These are phyloP conservation scores for Hypoxylon lenormandii DNA, from an alignment of 495 filamentous ascomycete genomes.

Conservation along the genomic window DNA sequence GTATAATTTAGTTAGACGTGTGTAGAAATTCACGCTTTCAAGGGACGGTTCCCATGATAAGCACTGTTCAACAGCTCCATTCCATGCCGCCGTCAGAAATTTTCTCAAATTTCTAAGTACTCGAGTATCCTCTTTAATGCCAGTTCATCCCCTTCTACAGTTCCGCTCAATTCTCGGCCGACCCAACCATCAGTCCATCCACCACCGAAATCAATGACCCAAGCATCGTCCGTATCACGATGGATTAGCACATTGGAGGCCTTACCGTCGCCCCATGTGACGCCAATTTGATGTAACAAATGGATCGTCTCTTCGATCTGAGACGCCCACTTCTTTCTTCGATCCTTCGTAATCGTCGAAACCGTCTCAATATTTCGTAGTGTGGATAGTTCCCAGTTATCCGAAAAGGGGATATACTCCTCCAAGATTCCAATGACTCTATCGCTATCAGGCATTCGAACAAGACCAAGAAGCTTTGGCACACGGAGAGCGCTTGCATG, in stretches of 20 bases:
- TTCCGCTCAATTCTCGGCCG: slow-evolving; percentile 53
- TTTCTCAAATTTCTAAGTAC: slow-evolving; percentile 57
- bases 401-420: slow-evolving; percentile 17
- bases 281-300: slow-evolving; percentile 50
- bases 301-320: slow-evolving; percentile 33
- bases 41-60: too few relatives aligned
- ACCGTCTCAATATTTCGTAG: slow-evolving; percentile 15
- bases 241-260: slow-evolving; percentile 62
- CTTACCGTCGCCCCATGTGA: slow-evolving; percentile 64
- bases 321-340: slow-evolving; percentile 24
- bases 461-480: slow-evolving; percentile 25
- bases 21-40: too few relatives aligned
- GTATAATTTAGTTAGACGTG: too few relatives aligned
- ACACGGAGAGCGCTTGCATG: slow-evolving; percentile 9
- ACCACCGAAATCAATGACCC: slow-evolving; percentile 63
- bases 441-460: slow-evolving; percentile 6
- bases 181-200: slow-evolving; percentile 61
- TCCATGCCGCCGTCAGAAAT: too few relatives aligned
- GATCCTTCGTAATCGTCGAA: slow-evolving; percentile 23
- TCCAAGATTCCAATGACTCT: slow-evolving; percentile 17
- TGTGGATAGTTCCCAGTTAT: slow-evolving; percentile 19
- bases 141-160: slow-evolving; percentile 57
- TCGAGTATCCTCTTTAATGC: slow-evolving; percentile 43
- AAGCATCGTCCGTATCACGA: slow-evolving; percentile 53
- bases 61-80: too few relatives aligned